Evolutionary conservation across 345 rosid genomes (phyloP), one percentile per base, ranked within the genome.

Genomic region (Reutealis trisperma): DNA sequence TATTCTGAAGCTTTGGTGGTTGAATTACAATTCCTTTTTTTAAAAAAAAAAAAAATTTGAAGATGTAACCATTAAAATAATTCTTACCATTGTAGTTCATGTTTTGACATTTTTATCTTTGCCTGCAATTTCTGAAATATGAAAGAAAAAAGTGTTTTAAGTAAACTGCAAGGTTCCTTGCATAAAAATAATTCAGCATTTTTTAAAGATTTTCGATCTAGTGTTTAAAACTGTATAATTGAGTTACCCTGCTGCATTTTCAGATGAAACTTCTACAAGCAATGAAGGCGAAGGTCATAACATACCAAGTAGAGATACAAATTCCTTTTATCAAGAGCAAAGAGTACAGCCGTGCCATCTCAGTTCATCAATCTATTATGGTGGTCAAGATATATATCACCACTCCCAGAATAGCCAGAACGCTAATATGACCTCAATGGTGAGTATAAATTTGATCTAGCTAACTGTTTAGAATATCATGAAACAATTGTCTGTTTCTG

Each of bases 331-430:
- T 79, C 89, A 88, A 72, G 87, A 88, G 1, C 96, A 89, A 78
- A 88, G 78, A 79, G 83, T 85, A 15, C 93, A 90, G 45, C 97
- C 97, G 22, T 88, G 91, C 71, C 89, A 86, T 79, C 83, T 93
- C 18, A 89, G 96, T 82, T 93, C 97, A 42, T 93, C 97, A 3
- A 93, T 93, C 84, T 93, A 83, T 77, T 91, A 93, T 34, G 97
- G 97, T 74, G 96, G 97, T 63, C 97, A 83, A 34, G 97, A 93
- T 75, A 77, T 85, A 25, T 91, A 85, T 77, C 69, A 74, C 77
- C 78, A 80, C 58, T 68, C 86, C 64, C 90, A 86, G 62, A 87
- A 76, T 77, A 21, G 77, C 69, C 84, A 84, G 66, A 77, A 82
- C 80, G 80, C 95, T 22, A 85, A 37, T 65, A 8, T 76, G 63